phyloP scores from a whole-genome alignment of 2,329 filamentous ascomycete genomes.

The Magnaporthiopsis incrustans region DNA sequence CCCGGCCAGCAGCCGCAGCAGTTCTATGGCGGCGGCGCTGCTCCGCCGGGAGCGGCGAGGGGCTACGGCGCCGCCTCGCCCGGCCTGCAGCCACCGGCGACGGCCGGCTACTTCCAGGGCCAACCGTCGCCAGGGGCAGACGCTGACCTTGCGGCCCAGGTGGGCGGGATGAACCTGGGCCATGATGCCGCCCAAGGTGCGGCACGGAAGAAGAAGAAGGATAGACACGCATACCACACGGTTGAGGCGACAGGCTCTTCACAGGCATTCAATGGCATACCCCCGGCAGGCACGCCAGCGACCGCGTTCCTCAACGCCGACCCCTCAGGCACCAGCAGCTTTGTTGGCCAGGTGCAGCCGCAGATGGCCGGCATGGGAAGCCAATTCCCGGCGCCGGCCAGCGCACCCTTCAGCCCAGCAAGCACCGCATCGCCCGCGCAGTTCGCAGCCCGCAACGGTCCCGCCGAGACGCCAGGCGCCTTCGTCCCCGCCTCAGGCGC shows the following conservation, averaged over 20 bases:
- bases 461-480: conserved; percentile 17
- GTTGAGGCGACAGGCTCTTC: conserved; percentile 66
- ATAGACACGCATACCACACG: conserved; percentile 85
- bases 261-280: conserved; percentile 62
- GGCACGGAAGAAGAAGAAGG: conserved; percentile 76
- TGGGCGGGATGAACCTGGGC: conserved; percentile 68
- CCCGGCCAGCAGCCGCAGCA: conserved; percentile 27
- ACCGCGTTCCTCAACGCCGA: conserved; percentile 53
- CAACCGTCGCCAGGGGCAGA: conserved; percentile 30
- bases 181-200: conserved; percentile 37
- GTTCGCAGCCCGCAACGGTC: conserved; percentile 35
- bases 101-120: conserved; percentile 25
- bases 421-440: conserved; percentile 33
- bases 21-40: conserved; percentile 25
- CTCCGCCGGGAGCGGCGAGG: conserved; percentile 14
- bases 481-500: conserved; percentile 55
- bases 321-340: conserved; percentile 34
- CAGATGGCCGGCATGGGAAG: conserved; percentile 24
- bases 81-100: conserved; percentile 13
- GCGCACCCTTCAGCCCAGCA: conserved; percentile 41
- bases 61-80: conserved; percentile 19
- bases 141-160: conserved; percentile 56
- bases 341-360: conserved; percentile 35
- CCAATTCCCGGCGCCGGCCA: conserved; percentile 56
- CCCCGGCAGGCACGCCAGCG: conserved; percentile 45